These are phyloP conservation scores for Cyberlindnera amylophila DNA, from an alignment of 805 yeast genomes.

Conservation along the genomic window DNA sequence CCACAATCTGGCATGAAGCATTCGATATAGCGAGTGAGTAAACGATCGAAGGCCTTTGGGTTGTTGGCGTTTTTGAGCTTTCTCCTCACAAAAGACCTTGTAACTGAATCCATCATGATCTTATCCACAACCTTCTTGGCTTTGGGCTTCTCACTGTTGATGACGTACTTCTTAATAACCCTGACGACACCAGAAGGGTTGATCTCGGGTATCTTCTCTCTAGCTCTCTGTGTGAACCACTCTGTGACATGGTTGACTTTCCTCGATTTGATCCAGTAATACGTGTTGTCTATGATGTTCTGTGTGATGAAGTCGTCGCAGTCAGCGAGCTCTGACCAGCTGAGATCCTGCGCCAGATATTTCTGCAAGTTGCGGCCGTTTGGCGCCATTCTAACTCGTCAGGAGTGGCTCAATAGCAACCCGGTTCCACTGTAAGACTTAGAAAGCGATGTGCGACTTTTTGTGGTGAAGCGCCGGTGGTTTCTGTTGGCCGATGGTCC, in stretches of 20 bases:
- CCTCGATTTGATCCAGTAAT: conserved; percentile 28
- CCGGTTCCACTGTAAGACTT: too few species aligned
- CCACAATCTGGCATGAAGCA: conserved; percentile 35
- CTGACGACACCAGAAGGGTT: conserved; percentile 1
- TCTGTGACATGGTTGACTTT: conserved; percentile 19
- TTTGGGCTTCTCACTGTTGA: conserved; percentile 12
- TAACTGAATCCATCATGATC: conserved; percentile 20
- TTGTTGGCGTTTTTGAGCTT: not conserved
- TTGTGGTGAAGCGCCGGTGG: too few species aligned
- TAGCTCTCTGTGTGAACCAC: not conserved
- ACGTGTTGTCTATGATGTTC: conserved; percentile 25
- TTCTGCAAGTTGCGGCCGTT: too few species aligned
- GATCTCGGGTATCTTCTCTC: not conserved
- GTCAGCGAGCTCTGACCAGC: conserved; percentile 27
- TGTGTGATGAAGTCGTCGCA: conserved; percentile 30
- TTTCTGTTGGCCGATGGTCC: too few species aligned
- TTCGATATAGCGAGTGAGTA: conserved; percentile 34
- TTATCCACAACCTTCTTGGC: conserved; percentile 20
- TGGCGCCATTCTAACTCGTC: too few species aligned
- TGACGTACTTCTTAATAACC: conserved; percentile 14
- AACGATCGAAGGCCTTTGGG: conserved; percentile 32
- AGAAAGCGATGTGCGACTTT: too few species aligned
- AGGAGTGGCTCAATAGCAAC: too few species aligned
- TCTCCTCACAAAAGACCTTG: conserved; percentile 3
- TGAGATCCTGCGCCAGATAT: not conserved